Evolutionary conservation across 176 grass and related monocot genomes (phyloP), one percentile per base, ranked within the genome.

Genomic region (Paspalum vaginatum): DNA sequence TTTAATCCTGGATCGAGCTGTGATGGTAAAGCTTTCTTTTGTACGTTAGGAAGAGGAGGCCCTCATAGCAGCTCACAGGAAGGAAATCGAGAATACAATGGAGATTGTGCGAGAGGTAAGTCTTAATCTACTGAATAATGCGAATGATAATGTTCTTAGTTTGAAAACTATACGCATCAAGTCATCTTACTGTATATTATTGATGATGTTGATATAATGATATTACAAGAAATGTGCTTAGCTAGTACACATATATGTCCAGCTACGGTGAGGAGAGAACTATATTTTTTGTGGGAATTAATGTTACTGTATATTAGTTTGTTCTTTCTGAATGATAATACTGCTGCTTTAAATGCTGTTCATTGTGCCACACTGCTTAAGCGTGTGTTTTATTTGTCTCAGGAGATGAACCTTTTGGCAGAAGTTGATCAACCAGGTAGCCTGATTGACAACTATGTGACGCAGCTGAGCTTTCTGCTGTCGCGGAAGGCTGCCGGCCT

Each of bases 321-420:
- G 20, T 64, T 52, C 7, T 79, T 77, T 44, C 45, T 58, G 18
- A 76, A 47, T 47, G 45, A 11, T 39, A 27, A 17, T 69, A 59
- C 17, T 58, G 5, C 6, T 8, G 52, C 21, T 67, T 68, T 65
- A 79, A 46, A 24, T 67, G 7, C 53, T 12, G 2, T 65, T 74
- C 2, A 79, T 76, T 58, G 13, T 32, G 56, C 43, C 24, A 55
- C 18, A 37, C 46, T 55, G 9, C 76, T 89, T 44, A 89, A 76
- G 50, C 16, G 54, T 62, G n/a, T 81, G 62, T 24, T 70, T 67
- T 62, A 12, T 78, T 27, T 63, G 9, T 70, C 80, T 56, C 65
- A 99, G 92, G 96, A 99, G 71, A 99, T 99, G 96, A 99, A 99
- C 86, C 94, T 98, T 78, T 91, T 98, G 92, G 96, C 96, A 58